Base-by-base conservation (phyloP, 768 basidiomycete species). In the Psilocybe subaeruginosa region DNA sequence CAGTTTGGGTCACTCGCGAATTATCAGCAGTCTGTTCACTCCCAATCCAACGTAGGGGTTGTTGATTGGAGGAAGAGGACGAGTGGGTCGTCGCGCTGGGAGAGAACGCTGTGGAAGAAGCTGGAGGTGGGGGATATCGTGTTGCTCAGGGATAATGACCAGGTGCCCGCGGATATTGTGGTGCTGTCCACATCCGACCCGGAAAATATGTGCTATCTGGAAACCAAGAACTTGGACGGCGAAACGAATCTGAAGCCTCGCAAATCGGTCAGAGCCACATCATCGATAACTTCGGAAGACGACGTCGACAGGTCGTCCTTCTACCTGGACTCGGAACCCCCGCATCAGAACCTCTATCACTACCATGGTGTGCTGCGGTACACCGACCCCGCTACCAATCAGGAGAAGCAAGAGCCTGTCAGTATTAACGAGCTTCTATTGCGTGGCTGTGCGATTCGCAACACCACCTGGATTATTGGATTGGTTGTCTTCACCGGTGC, bases 21-120 rank as follows among this genome's bases (percentile, higher is more conserved):
- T 60, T 87, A 87, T 67, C 82, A 86, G 63, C 83, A 84, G 60
- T 88, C 85, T 45, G 66, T 86, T 30, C 81, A 78, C 57, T 85
- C 86, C 14, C 82, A 81, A 3, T 77, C 84, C 11, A 84, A 82
- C 23, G 64, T 82, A 6, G 92, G 93, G 11, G 93, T 95, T 31
- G 78, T 97, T n/a, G 90, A 97, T 71, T 95, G 88, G 85, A 80
- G 77, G 50, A 86, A 86, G 51, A 86, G 84, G 39, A 76, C 84
- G 2, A 79, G 79, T 3, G 94, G 94, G 0, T 84, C 88, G 3
- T 89, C 93, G 2, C 81, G 82, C 29, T 99, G 97, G 97, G 95
- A 98, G 70, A 81, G 97, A 58, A 99, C 97, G 12, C 78, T 99
- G 1, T 99, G 97, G 97, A 98, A 99, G 82, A 98, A 99, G 80